Conservation (phyloP, 1,139 yeast species). For the Zygosaccharomyces pseudobailii region DNA sequence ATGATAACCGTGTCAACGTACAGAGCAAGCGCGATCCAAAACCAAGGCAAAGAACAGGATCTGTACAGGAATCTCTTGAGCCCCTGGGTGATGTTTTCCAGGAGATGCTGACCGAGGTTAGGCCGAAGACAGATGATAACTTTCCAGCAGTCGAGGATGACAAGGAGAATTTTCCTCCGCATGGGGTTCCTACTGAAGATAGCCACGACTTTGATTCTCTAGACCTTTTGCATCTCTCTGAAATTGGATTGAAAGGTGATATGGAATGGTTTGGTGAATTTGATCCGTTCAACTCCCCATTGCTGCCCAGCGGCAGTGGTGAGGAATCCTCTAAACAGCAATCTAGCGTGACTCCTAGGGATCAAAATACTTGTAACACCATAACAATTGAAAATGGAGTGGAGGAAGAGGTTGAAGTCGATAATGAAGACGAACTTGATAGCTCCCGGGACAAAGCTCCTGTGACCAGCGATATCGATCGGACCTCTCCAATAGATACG, state of each 20-base stretch:
- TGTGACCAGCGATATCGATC: constrained; percentile 25
- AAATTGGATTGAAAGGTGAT: constrained; percentile 16
- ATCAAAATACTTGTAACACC: constrained; percentile 40
- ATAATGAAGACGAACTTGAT: constrained; percentile 1
- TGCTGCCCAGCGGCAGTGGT: constrained; percentile 1
- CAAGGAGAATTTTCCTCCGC: constrained; percentile 22
- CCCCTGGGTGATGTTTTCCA: constrained; percentile 34
- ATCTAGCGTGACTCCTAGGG: constrained; percentile 37
- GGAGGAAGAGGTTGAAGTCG: constrained; percentile 9
- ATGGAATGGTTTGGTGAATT: constrained; percentile 27
- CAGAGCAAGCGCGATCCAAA: constrained; percentile 1
- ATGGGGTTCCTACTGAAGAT: constrained; percentile 3
- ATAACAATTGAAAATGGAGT: constrained; percentile 30
- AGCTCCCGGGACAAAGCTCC: constrained; percentile 6
- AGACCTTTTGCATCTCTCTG: constrained; percentile 20
- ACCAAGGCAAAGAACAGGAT: constrained; percentile 8
- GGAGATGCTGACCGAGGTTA: constrained; percentile 42
- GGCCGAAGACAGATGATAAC: constrained; percentile 4
- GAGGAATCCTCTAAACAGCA: constrained; percentile 12
- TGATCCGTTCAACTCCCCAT: constrained; percentile 17
- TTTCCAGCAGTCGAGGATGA: constrained; percentile 9
- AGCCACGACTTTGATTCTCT: constrained; percentile 10
- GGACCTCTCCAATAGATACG: constrained; percentile 32
- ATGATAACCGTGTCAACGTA: not conserved
- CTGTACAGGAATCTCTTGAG: constrained; percentile 3